Conservation (phyloP, 2,329 filamentous ascomycete species). For the Alternaria brassicicola region DNA sequence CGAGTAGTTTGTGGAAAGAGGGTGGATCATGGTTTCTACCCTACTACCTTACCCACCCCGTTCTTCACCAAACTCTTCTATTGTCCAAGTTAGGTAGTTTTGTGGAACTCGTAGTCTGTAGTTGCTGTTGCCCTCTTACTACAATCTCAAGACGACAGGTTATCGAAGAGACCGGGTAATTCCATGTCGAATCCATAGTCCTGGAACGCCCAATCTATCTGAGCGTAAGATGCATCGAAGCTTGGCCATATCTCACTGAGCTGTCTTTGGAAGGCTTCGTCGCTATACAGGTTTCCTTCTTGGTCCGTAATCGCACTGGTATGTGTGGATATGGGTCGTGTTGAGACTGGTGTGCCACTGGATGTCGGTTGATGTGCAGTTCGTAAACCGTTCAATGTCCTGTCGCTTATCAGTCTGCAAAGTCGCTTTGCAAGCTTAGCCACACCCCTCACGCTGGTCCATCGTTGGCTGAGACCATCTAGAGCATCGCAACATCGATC, state of each 20-base stretch:
- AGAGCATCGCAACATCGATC: neutral
- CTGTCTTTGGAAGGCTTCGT: constrained; percentile 1
- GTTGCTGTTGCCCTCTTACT: neutral
- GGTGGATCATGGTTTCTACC: neutral
- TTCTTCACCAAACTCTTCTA: too few relatives aligned
- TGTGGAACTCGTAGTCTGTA: neutral
- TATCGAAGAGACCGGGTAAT: neutral
- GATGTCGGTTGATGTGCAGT: neutral
- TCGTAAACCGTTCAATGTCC: neutral
- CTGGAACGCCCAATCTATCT: constrained; percentile 7
- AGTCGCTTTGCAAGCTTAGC: constrained; percentile 1
- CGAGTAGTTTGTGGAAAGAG: neutral
- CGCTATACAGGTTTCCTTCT: neutral
- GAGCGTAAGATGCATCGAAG: constrained; percentile 4
- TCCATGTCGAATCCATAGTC: constrained; percentile 5
- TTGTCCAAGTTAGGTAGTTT: too few relatives aligned
- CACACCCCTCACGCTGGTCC: constrained; percentile 5
- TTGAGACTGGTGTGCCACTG: neutral
- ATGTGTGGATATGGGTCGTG: neutral
- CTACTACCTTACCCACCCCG: neutral
- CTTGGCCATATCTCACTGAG: constrained; percentile 5
- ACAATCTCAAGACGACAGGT: neutral
- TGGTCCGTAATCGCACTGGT: neutral
- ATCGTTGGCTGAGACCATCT: neutral
- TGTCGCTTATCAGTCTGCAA: neutral